Evolutionary conservation across 176 grass and related monocot genomes (phyloP), one percentile per base, ranked within the genome.

Genomic region (Oryza coarctata): DNA sequence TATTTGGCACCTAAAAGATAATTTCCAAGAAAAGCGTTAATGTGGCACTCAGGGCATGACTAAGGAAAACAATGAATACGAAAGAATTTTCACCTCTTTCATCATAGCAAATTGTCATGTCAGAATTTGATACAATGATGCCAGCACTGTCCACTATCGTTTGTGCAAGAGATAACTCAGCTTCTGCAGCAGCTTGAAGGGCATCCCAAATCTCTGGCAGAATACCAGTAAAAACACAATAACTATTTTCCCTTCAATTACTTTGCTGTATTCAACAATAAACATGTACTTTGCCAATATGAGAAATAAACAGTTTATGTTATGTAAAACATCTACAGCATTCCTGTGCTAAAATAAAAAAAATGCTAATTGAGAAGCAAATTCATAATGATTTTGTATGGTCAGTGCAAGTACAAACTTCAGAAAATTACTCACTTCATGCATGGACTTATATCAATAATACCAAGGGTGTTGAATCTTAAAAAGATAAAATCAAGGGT

Each of bases 201-300:
- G 95, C 92, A 60, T 98, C 92, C 95, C 95, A 98, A 89, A 98
- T 98, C 68, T 98, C 92, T 98, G 85, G 35, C 47, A 33, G 44
- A 79, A 61, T 65, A 45, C 25, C 84, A 79, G 60, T 23, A 57
- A 45, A 84, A 68, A 70, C 10, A 68, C 10, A 10, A 0, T 4
- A 63, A 9, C 23, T 63, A 77, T 28, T 44, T 25, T 28, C 45
- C 45, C 36, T 69, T 74, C 7, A n/a, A 68, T 20, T 58, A 65
- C 6, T 52, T 89, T 17, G 6, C 50, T 55, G 25, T 34, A 70
- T 65, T 13, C 33, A 50, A 71, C 36, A 32, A 71, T 9, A 77
- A 76, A 57, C 13, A 40, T 84, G n/a, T 9, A 63, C 35, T 78
- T 9, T 0, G 5, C 49, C 18, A 47, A 68, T 61, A 88, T 62